Evolutionary conservation across 176 grass and related monocot genomes (phyloP).

Genomic region (Avena insularis): DNA sequence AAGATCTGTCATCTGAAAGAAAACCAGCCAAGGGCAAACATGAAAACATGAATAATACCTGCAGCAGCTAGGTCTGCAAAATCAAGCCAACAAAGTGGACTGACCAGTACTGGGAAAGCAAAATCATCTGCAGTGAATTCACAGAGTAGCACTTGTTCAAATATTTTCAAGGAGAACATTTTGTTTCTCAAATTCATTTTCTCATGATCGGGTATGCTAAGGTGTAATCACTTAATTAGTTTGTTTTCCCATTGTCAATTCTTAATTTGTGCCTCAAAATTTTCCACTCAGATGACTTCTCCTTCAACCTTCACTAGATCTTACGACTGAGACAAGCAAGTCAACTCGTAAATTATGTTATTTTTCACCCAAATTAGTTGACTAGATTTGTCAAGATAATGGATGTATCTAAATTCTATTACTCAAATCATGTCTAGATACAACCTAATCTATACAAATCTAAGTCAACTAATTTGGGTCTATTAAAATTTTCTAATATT

Average conservation of each 20-base stretch:
- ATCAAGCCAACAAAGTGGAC: conserved; percentile 50
- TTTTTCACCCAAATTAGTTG: too few species aligned
- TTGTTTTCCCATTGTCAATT: conserved; percentile 30
- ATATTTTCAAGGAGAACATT: conserved; percentile 80
- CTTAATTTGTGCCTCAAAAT: conserved; percentile 4
- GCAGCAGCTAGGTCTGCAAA: conserved; percentile 54
- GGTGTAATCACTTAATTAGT: conserved; percentile 16
- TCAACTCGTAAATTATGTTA: conserved; percentile 31
- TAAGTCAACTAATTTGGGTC: too few species aligned
- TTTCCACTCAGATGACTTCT: conserved; percentile 27
- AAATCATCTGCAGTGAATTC: conserved; percentile 44
- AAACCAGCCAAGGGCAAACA: conserved; percentile 55
- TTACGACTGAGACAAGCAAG: not conserved
- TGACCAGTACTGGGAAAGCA: conserved; percentile 39
- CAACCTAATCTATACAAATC: too few species aligned
- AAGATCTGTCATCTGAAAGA: conserved; percentile 54
- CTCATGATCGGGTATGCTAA: conserved; percentile 64
- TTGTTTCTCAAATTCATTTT: conserved; percentile 88
- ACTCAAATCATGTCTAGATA: too few species aligned
- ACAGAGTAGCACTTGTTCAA: conserved; percentile 59
- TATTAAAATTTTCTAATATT: conserved; percentile 7
- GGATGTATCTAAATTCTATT: too few species aligned
- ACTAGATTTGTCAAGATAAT: too few species aligned
- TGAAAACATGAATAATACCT: conserved; percentile 38
- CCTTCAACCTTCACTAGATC: conserved; percentile 14